phyloP scores from a whole-genome alignment of 306 rosid species.

The Nissolia schottii region DNA sequence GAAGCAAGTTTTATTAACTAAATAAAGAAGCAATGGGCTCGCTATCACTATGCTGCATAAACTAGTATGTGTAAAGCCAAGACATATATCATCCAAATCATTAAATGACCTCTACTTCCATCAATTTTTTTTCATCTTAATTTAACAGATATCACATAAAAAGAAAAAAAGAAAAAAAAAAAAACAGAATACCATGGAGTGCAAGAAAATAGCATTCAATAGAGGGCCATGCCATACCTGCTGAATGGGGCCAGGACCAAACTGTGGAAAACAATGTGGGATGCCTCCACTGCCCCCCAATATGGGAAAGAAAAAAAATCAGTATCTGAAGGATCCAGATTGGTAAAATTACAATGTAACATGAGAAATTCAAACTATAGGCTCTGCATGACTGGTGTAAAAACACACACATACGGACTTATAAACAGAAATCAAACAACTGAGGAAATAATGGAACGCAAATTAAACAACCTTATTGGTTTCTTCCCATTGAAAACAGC shows the following conservation, averaged over 20 bases:
- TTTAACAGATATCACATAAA: background rate
- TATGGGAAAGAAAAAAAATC: slow-evolving; percentile 34
- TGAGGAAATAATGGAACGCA: too few species aligned
- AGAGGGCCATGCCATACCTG: slow-evolving; percentile 51
- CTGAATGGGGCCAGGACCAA: slow-evolving; percentile 92
- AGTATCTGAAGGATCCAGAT: slow-evolving; percentile 22
- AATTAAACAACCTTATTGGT: slow-evolving; percentile 72
- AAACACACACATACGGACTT: background rate
- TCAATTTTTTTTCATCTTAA: background rate
- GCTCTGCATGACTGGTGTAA: background rate
- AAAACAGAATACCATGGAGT: background rate
- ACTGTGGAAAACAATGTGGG: slow-evolving; percentile 99
- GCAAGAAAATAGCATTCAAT: background rate
- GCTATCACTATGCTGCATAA: background rate
- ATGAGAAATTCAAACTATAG: background rate
- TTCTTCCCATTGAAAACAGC: slow-evolving; percentile 84
- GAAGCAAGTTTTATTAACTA: background rate
- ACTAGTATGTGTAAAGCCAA: background rate
- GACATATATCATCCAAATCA: background rate
- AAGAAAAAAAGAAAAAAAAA: background rate
- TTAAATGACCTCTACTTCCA: background rate
- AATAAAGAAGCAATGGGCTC: background rate
- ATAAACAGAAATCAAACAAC: background rate
- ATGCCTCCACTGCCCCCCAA: slow-evolving; percentile 75
- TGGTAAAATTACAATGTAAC: background rate